Percentiles rank a stretch among this genome's conserved stretches.
Conservation (phyloP, 2,329 filamentous ascomycete species). For the Xylariaceae sp. region DNA sequence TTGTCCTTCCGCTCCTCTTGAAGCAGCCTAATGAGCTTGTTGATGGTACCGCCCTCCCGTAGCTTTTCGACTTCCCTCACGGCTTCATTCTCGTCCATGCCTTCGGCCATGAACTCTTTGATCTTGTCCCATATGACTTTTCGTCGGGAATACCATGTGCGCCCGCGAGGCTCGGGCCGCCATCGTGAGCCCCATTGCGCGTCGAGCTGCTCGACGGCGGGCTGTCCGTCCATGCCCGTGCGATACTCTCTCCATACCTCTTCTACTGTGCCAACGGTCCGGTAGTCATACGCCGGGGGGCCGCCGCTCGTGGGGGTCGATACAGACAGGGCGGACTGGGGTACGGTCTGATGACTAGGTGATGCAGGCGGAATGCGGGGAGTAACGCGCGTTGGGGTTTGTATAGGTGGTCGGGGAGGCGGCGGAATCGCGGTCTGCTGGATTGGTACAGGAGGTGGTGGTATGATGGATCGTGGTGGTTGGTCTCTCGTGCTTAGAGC, state of each 20-base stretch:
- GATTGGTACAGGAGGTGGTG: constrained; percentile 23
- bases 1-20: constrained; percentile 35
- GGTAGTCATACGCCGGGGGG: constrained; percentile 33
- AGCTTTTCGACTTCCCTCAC: constrained; percentile 35
- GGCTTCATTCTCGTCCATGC: constrained; percentile 33
- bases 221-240: constrained; percentile 34
- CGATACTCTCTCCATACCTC: constrained; percentile 37
- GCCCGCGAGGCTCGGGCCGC: constrained; percentile 35
- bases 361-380: constrained; percentile 27
- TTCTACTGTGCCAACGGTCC: constrained; percentile 33
- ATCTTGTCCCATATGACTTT: constrained; percentile 40
- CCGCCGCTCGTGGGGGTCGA: constrained; percentile 24
- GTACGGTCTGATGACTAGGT: constrained; percentile 25
- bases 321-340: constrained; percentile 24
- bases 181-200: constrained; percentile 34
- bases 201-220: constrained; percentile 34
- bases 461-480: constrained; percentile 21
- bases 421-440: constrained; percentile 23
- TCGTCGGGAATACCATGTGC: constrained; percentile 37
- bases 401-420: constrained; percentile 23
- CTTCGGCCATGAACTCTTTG: constrained; percentile 34
- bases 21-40: constrained; percentile 35
- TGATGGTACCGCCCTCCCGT: constrained; percentile 34
- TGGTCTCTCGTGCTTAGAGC: constrained; percentile 23
- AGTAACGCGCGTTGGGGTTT: constrained; percentile 26